A percentile compares a stretch with the other conserved stretches of the same genome.
These are phyloP conservation scores for Cenococcum geophilum DNA, from an alignment of 495 filamentous ascomycete genomes.

Conservation along the genomic window DNA sequence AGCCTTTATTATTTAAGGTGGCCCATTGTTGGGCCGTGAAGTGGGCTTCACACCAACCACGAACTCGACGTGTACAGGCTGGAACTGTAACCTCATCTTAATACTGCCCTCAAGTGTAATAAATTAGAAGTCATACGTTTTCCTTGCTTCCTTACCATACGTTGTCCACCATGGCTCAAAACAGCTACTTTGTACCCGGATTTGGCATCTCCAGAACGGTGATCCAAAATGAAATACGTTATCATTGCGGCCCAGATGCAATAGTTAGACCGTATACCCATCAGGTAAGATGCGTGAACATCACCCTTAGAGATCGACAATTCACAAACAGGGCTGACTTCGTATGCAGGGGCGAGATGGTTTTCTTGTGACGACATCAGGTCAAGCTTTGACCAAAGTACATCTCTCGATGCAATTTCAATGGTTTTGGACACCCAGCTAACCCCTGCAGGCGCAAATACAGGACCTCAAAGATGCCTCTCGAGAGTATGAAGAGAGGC, in stretches of 20 bases:
- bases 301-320: neutral
- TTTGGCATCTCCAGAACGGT: slow-evolving; percentile 35
- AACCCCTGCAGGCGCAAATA: slow-evolving; percentile 31
- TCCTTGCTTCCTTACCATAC: neutral
- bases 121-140: slow-evolving; percentile 1
- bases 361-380: slow-evolving; percentile 35
- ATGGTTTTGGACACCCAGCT: slow-evolving; percentile 1
- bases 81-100: slow-evolving; percentile 1
- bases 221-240: slow-evolving; percentile 37
- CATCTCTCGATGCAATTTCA: neutral
- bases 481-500: slow-evolving; percentile 33
- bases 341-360: slow-evolving; percentile 33
- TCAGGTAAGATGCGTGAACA: slow-evolving; percentile 19
- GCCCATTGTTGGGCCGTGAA: neutral
- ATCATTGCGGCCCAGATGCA: slow-evolving; percentile 35
- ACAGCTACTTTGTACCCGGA: slow-evolving; percentile 36
- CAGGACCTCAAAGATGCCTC: slow-evolving; percentile 33
- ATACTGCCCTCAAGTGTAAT: neutral
- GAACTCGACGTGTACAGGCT: neutral
- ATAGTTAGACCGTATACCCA: slow-evolving; percentile 34
- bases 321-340: slow-evolving; percentile 18
- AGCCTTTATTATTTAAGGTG: slow-evolving; percentile 1
- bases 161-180: slow-evolving; percentile 17
- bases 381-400: slow-evolving; percentile 35
- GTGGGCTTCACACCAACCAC: neutral